Percentiles rank a stretch among this genome's conserved stretches.
Evolutionary conservation across 768 basidiomycete species (phyloP).

Genomic region (Leccinum variicolor): DNA sequence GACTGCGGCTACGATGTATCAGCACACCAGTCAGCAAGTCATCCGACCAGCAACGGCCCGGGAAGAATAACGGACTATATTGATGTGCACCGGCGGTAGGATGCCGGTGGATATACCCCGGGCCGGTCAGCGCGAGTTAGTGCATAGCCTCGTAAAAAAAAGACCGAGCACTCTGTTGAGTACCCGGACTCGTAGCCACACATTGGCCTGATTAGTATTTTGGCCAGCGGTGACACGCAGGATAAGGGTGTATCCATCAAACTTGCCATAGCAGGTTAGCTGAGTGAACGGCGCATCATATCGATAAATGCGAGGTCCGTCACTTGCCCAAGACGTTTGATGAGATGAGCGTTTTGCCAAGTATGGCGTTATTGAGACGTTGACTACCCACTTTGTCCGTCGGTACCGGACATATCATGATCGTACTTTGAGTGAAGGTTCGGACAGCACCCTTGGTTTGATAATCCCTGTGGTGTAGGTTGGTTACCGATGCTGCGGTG

Average conservation of each 20-base stretch:
- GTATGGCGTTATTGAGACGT: not conserved
- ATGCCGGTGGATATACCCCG: not conserved
- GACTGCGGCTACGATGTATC: not conserved
- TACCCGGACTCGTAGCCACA: not conserved
- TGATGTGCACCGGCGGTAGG: not conserved
- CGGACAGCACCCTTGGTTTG: not conserved
- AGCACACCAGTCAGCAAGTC: not conserved
- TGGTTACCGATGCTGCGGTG: not conserved
- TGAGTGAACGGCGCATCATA: not conserved
- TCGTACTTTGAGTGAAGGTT: not conserved
- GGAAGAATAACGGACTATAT: not conserved
- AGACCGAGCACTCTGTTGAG: not conserved
- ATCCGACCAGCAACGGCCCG: not conserved
- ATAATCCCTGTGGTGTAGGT: not conserved
- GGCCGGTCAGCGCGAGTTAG: not conserved
- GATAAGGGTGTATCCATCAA: not conserved
- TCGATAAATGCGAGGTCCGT: not conserved
- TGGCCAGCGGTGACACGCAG: not conserved
- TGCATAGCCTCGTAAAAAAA: not conserved
- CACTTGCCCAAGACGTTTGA: not conserved
- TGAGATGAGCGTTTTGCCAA: not conserved
- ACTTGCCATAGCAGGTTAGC: not conserved
- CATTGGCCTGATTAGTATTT: not conserved
- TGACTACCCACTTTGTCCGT: not conserved
- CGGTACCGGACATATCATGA: not conserved